Conservation (phyloP, 2,329 filamentous ascomycete genomes). For the Passalora sequoiae region DNA sequence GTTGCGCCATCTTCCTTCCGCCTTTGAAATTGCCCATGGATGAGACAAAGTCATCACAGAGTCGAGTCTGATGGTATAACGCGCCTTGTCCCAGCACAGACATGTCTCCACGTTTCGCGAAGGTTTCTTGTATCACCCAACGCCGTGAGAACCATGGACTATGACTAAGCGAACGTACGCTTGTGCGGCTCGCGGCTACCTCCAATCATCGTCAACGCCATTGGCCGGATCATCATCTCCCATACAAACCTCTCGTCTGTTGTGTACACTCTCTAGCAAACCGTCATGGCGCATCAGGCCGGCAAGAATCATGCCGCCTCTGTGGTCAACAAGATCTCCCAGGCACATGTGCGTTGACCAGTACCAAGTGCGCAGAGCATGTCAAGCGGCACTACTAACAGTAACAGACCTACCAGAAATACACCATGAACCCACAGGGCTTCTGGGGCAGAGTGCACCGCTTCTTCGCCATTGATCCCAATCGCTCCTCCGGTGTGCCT, state of each 20-base stretch:
- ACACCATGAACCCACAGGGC: slow-evolving; percentile 84
- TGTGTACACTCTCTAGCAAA: background rate
- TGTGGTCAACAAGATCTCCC: slow-evolving; percentile 17
- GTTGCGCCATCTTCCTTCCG: no score
- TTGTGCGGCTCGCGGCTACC: no score
- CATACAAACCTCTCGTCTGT: background rate
- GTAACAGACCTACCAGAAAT: slow-evolving; percentile 61
- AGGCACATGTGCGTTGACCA: slow-evolving; percentile 14
- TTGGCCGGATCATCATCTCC: slow-evolving; percentile 10
- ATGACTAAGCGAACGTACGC: no score
- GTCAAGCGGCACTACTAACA: slow-evolving; percentile 6
- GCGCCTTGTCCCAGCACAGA: no score
- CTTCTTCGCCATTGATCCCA: slow-evolving; percentile 72
- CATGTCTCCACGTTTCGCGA: no score
- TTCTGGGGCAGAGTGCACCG: slow-evolving; percentile 82
- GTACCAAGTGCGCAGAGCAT: background rate
- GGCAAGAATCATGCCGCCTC: slow-evolving; percentile 18
- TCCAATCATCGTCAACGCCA: slow-evolving; percentile 10
- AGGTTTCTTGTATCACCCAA: no score
- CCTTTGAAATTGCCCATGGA: no score
- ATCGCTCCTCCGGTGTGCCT: slow-evolving; percentile 85
- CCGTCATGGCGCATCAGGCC: slow-evolving; percentile 18
- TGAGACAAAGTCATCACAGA: no score
- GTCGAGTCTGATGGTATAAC: no score
- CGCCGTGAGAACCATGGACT: no score